phyloP scores from a whole-genome alignment of 225 moss, liverwort and hornwort genomes.

The Ulota crispa region DNA sequence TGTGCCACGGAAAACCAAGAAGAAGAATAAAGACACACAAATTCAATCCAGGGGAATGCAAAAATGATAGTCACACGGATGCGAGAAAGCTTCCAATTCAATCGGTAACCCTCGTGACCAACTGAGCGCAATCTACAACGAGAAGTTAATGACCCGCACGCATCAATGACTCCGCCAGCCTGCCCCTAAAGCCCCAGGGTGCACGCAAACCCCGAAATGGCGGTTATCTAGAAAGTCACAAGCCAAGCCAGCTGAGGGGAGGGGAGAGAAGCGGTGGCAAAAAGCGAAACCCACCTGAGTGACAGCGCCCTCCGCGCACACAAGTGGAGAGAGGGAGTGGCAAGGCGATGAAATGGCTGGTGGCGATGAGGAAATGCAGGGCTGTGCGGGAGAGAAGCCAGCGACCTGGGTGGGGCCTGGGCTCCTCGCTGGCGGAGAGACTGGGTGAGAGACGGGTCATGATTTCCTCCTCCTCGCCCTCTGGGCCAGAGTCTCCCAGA shows the following conservation, averaged over 20 bases:
- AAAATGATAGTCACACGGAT: background rate
- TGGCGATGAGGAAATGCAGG: background rate
- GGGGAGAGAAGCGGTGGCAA: background rate
- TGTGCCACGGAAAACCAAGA: background rate
- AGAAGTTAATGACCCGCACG: background rate
- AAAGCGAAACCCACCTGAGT: background rate
- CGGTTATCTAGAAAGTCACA: background rate
- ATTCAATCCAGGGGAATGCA: background rate
- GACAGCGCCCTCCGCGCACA: background rate
- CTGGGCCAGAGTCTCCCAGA: too few species aligned
- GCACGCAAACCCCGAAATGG: background rate
- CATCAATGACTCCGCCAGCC: background rate
- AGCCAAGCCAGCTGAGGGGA: background rate
- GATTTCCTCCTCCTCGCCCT: too few species aligned
- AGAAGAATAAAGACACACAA: too few species aligned
- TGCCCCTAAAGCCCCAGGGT: too few species aligned
- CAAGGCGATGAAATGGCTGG: background rate
- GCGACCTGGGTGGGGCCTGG: too few species aligned
- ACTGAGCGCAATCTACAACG: background rate
- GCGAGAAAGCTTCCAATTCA: background rate
- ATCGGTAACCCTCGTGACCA: background rate
- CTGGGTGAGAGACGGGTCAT: too few species aligned
- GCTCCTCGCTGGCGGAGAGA: too few species aligned
- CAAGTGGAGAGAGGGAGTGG: background rate
- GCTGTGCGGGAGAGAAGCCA: background rate